Percentiles rank a stretch among this genome's conserved stretches.
Conservation (phyloP, 2,329 filamentous ascomycete genomes). For the Geoglossum cookeanum region DNA sequence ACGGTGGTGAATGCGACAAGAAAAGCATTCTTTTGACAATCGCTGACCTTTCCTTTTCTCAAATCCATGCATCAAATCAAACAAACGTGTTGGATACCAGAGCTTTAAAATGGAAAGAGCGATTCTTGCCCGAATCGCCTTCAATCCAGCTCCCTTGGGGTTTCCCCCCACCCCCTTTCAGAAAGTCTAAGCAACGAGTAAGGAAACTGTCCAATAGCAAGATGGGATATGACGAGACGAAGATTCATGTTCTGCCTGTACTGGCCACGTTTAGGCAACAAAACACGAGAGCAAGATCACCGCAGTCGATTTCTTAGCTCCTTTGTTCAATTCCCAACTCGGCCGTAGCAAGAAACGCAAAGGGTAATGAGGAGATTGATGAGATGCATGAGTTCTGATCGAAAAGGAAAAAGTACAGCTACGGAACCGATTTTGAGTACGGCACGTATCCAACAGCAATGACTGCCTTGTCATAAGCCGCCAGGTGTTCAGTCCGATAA, state of each 20-base stretch:
- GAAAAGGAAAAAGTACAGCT: not conserved
- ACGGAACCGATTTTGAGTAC: not conserved
- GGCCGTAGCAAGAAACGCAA: not conserved
- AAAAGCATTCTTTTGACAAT: conserved; percentile 1
- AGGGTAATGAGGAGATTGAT: not conserved
- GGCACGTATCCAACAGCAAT: conserved; percentile 1
- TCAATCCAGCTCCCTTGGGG: not conserved
- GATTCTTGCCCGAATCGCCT: not conserved
- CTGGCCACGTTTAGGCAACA: not conserved
- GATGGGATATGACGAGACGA: not conserved
- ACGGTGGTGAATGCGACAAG: not conserved
- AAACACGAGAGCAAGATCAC: not conserved
- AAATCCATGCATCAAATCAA: conserved; percentile 2
- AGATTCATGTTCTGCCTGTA: not conserved
- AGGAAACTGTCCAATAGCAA: not conserved
- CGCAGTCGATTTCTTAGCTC: not conserved
- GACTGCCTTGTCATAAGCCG: not conserved
- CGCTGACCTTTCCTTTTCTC: conserved; percentile 1
- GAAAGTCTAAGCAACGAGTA: conserved; percentile 1
- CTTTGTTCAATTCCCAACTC: not conserved
- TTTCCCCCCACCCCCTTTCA: not conserved
- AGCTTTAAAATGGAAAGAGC: not conserved
- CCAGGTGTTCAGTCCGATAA: not conserved
- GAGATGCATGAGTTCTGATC: conserved; percentile 1
- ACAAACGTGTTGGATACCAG: not conserved